Base-by-base conservation (phyloP, 257 asterid species). In the Solanum ossicruentum region DNA sequence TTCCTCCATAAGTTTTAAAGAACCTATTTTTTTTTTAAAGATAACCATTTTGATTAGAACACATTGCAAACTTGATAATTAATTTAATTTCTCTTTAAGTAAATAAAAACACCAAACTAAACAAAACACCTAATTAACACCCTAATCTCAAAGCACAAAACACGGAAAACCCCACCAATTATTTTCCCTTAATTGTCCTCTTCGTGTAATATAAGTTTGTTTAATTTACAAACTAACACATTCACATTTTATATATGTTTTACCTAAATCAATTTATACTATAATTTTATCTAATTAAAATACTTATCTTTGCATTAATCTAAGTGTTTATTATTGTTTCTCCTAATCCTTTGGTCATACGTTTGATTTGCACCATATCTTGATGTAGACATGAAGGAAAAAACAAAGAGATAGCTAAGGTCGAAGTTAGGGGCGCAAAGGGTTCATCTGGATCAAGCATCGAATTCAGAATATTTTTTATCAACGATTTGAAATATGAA, bases 311-410 rank as follows among this genome's bases (percentile, higher is more conserved):
- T 36, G 72, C 72, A 65, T 26, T 65, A 26, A 8, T 63, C 49
- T 63, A 83, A 28, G 63, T 21, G 67, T 86, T 91, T 88, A 90
- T 86, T 92, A 86, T 65, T 85, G 63, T 86, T 89, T 75, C 82
- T 75, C 87, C 70, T 72, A 85, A 86, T 90, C 80, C 66, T 83
- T 75, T n/a, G 13, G 61, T 75, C 88, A 77, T 86, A 86, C 84
- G 84, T 83, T 86, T 49, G 15, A 23, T 88, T 84, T 16, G 84
- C 81, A 23, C 41, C 21, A 23, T 8, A 12, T n/a, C 82, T 80
- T 85, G 87, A 86, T 78, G 82, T 20, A 61, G 81, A 84, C 84
- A 41, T 39, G 17, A 9, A 26, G 17, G 49, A n/a, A 18, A 60
- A 10, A 4, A 0, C 12, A 65, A 2, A 47, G 58, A 58, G 10